phyloP scores from a whole-genome alignment of 345 rosid species.

The Clarkia xantiana region DNA sequence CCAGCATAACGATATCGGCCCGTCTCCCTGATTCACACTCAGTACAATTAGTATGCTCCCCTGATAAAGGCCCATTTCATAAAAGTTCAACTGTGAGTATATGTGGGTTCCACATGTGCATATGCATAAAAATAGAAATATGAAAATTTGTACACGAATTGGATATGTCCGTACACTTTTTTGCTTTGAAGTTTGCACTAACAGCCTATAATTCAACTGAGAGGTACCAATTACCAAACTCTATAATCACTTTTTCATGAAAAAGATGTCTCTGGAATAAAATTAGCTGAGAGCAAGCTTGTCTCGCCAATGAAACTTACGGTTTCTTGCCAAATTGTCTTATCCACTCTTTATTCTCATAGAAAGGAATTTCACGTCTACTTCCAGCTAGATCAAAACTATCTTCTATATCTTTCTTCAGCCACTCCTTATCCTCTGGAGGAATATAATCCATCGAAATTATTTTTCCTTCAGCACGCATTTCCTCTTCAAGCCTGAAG shows the following conservation, averaged over 20 bases:
- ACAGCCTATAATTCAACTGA: too few relatives aligned
- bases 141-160: too few relatives aligned
- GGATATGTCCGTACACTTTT: too few relatives aligned
- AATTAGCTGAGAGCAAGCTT: not conserved
- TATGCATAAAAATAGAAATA: too few relatives aligned
- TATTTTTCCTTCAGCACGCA: constrained; percentile 84
- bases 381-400: constrained; percentile 35
- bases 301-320: constrained; percentile 24
- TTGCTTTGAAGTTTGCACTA: too few relatives aligned
- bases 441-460: constrained; percentile 64
- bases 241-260: too few relatives aligned
- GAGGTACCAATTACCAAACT: too few relatives aligned
- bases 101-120: too few relatives aligned
- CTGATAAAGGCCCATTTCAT: too few relatives aligned
- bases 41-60: constrained; percentile 6
- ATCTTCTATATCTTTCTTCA: constrained; percentile 93
- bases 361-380: constrained; percentile 46
- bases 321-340: constrained; percentile 64
- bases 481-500: constrained; percentile 72
- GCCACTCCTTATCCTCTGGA: constrained; percentile 84
- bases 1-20: constrained; percentile 95
- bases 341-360: constrained; percentile 67
- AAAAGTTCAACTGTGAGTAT: too few relatives aligned
- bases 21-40: constrained; percentile 49
- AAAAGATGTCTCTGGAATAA: too few relatives aligned